Evolutionary conservation across 768 basidiomycete genomes (phyloP).

Genomic region (Leccinellum albellum): DNA sequence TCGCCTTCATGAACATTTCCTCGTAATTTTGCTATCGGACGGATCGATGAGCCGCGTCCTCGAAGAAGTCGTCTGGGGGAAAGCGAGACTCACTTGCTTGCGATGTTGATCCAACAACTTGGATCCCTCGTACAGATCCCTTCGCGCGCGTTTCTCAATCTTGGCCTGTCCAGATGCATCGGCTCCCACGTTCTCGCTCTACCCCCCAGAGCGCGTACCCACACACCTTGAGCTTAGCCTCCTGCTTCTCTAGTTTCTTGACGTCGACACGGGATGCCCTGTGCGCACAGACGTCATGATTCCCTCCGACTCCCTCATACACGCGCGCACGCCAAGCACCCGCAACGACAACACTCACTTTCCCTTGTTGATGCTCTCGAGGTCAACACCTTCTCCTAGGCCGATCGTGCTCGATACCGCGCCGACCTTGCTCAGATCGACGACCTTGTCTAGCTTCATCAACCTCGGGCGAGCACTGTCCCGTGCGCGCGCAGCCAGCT

Average conservation of each 20-base stretch:
- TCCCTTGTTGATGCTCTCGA: slow-evolving; percentile 92
- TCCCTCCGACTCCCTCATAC: background rate
- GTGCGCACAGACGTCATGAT: slow-evolving; percentile 11
- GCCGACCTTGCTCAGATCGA: slow-evolving; percentile 80
- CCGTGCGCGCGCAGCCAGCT: slow-evolving; percentile 54
- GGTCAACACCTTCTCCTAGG: slow-evolving; percentile 77
- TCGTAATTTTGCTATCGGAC: slow-evolving; percentile 86
- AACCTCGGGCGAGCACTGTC: slow-evolving; percentile 62
- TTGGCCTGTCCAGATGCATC: slow-evolving; percentile 59
- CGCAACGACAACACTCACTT: slow-evolving; percentile 51
- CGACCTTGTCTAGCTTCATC: slow-evolving; percentile 77
- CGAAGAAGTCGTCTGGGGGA: background rate
- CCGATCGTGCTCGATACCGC: slow-evolving; percentile 78
- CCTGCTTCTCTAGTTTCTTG: slow-evolving; percentile 94
- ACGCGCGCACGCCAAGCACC: slow-evolving; percentile 1
- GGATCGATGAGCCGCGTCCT: background rate
- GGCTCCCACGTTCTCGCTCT: background rate
- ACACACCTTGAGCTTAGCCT: slow-evolving; percentile 84
- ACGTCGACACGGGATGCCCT: slow-evolving; percentile 91
- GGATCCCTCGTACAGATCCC: slow-evolving; percentile 93
- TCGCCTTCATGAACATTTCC: slow-evolving; percentile 97
- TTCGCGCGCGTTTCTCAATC: slow-evolving; percentile 90
- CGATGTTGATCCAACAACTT: slow-evolving; percentile 90
- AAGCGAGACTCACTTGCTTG: slow-evolving; percentile 61
- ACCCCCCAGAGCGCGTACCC: background rate